Conservation (phyloP, 352 stramenopile genomes). For the Globisporangium ultimum region DNA sequence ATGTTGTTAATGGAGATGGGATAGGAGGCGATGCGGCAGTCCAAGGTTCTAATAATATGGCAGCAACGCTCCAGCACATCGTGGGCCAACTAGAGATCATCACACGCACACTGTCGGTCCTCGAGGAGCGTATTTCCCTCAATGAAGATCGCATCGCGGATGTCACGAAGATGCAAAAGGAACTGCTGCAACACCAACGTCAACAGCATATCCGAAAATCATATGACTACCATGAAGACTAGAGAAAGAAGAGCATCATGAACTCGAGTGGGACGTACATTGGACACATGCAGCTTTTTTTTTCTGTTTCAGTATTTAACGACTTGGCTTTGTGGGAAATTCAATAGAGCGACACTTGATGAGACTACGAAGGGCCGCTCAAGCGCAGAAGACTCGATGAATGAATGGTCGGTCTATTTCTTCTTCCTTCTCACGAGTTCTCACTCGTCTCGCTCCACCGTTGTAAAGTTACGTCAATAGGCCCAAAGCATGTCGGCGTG, state of each 20-base stretch:
- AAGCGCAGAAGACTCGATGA: background rate
- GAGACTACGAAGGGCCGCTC: background rate
- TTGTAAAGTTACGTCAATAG: background rate
- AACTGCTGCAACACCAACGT: conserved; percentile 49
- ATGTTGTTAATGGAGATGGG: too few relatives aligned
- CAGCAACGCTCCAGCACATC: conserved; percentile 83
- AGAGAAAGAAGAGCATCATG: background rate
- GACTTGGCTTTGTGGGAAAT: background rate
- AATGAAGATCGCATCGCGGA: conserved; percentile 79
- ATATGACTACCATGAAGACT: conserved; percentile 3
- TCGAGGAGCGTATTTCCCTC: conserved; percentile 84
- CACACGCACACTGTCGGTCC: conserved; percentile 74
- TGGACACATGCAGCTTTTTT: background rate
- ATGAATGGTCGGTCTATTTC: conserved; percentile 9
- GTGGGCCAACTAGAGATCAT: conserved; percentile 88
- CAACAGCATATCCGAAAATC: conserved; percentile 16
- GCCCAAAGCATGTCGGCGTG: conserved; percentile 12
- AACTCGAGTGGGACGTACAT: background rate
- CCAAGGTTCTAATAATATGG: conserved; percentile 24
- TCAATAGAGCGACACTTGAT: background rate
- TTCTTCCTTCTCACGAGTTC: background rate
- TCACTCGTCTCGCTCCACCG: too few relatives aligned
- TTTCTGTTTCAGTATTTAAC: background rate
- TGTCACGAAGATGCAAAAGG: conserved; percentile 55
- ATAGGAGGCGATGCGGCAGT: too few relatives aligned